A percentile compares a stretch with the other conserved stretches of the same genome.
These are phyloP conservation scores for Daldinia childiae DNA, from an alignment of 495 filamentous ascomycete species.

Conservation along the genomic window DNA sequence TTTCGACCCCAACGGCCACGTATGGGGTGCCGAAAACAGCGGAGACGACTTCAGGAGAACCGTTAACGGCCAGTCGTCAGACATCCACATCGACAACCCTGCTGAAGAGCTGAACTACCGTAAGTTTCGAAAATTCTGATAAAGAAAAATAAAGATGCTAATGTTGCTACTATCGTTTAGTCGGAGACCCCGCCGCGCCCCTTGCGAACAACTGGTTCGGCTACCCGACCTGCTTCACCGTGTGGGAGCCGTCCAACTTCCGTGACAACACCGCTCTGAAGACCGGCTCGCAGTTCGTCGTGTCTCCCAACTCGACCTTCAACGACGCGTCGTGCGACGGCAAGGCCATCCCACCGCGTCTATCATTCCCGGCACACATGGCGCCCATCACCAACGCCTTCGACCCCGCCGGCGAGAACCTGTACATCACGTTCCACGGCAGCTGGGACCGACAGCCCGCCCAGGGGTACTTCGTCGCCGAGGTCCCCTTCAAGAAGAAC, in stretches of 20 bases:
- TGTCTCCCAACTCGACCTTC: conserved; percentile 55
- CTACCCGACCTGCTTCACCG: conserved; percentile 72
- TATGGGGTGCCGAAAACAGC: conserved; percentile 73
- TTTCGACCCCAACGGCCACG: conserved; percentile 65
- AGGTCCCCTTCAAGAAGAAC: conserved; percentile 56
- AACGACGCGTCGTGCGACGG: conserved; percentile 59
- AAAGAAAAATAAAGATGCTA: not conserved
- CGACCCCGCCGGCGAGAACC: conserved; percentile 53
- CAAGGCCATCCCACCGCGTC: conserved; percentile 54
- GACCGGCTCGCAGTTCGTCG: conserved; percentile 61
- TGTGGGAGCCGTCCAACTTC: conserved; percentile 63
- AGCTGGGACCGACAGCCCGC: conserved; percentile 64
- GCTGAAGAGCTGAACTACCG: conserved; percentile 77
- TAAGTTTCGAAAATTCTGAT: conserved; percentile 47
- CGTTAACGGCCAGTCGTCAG: conserved; percentile 55
- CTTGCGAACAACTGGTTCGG: conserved; percentile 62
- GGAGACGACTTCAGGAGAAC: conserved; percentile 67
- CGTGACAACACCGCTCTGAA: conserved; percentile 55
- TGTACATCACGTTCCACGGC: conserved; percentile 68
- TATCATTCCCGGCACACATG: conserved; percentile 66
- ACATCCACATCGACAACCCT: conserved; percentile 73
- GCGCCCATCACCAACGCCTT: conserved; percentile 64
- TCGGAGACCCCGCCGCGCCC: conserved; percentile 62
- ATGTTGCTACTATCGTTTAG: conserved; percentile 43
- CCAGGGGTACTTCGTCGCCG: conserved; percentile 62